These are phyloP conservation scores for Moricandia moricandioides DNA, from an alignment of 345 rosid species.

Conservation along the genomic window DNA sequence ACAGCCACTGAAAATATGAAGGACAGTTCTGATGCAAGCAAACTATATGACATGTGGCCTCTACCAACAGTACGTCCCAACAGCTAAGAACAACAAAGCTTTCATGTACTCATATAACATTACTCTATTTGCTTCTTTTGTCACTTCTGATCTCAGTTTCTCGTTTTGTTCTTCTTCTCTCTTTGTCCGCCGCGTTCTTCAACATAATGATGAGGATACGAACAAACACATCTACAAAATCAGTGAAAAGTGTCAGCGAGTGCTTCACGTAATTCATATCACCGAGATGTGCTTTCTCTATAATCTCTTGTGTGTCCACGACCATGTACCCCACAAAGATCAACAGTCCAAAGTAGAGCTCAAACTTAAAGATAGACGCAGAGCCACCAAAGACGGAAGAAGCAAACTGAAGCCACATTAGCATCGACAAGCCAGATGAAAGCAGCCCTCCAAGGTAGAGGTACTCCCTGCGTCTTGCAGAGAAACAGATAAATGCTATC, in stretches of 20 bases:
- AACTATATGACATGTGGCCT: too few relatives aligned
- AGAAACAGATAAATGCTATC: not conserved
- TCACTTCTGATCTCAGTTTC: constrained; percentile 3
- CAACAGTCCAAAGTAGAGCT: constrained; percentile 81
- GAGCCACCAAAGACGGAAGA: not conserved
- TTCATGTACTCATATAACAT: too few relatives aligned
- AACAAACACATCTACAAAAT: constrained; percentile 73
- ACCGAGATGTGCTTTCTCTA: constrained; percentile 83
- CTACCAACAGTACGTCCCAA: too few relatives aligned
- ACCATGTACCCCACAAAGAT: constrained; percentile 82
- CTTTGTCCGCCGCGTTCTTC: constrained; percentile 62
- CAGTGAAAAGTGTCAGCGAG: constrained; percentile 73
- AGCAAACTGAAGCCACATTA: not conserved
- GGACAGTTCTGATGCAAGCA: too few relatives aligned
- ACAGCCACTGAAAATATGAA: too few relatives aligned
- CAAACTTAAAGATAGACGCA: not conserved
- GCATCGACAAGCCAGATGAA: not conserved
- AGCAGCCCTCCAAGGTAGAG: not conserved
- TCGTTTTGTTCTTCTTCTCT: constrained; percentile 59
- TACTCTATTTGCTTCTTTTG: too few relatives aligned
- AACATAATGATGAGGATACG: constrained; percentile 78
- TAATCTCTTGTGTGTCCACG: constrained; percentile 88
- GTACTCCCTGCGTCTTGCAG: not conserved
- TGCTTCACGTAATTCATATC: constrained; percentile 88
- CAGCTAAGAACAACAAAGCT: too few relatives aligned